phyloP scores from a whole-genome alignment of 331 rosid species.

The Malus hybrid region DNA sequence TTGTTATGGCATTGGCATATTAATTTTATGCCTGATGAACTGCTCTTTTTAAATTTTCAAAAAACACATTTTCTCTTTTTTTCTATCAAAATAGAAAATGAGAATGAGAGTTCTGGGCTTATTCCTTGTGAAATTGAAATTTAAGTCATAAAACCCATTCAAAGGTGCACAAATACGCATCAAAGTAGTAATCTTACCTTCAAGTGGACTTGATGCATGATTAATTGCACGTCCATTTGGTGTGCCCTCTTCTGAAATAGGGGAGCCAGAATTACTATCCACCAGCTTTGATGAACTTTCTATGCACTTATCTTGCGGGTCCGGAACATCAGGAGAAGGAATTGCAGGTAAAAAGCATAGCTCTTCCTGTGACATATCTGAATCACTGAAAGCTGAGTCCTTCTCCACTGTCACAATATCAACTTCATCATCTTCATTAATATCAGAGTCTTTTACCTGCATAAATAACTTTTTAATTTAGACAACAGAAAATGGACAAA shows the following conservation, averaged over 20 bases:
- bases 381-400: constrained; percentile 80
- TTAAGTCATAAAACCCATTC: not conserved
- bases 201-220: constrained; percentile 74
- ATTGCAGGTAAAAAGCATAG: constrained; percentile 81
- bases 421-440: constrained; percentile 82
- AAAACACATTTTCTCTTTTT: not conserved
- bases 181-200: constrained; percentile 39
- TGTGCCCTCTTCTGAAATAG: constrained; percentile 82
- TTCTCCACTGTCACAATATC: constrained; percentile 77
- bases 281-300: constrained; percentile 69
- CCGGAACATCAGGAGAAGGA: constrained; percentile 62
- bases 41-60: not conserved
- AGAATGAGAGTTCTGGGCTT: not conserved
- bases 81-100: not conserved
- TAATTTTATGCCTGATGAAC: not conserved
- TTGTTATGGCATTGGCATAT: not conserved
- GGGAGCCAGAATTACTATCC: constrained; percentile 82
- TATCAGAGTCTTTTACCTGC: constrained; percentile 74
- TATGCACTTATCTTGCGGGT: constrained; percentile 58
- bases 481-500: not conserved
- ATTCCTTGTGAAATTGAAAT: not conserved
- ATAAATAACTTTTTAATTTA: constrained; percentile 2
- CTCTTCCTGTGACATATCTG: constrained; percentile 87
- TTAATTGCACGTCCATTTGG: constrained; percentile 55
- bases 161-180: not conserved